Evolutionary conservation across 331 rosid species (phyloP).

Genomic region (Phaseolus coccineus): DNA sequence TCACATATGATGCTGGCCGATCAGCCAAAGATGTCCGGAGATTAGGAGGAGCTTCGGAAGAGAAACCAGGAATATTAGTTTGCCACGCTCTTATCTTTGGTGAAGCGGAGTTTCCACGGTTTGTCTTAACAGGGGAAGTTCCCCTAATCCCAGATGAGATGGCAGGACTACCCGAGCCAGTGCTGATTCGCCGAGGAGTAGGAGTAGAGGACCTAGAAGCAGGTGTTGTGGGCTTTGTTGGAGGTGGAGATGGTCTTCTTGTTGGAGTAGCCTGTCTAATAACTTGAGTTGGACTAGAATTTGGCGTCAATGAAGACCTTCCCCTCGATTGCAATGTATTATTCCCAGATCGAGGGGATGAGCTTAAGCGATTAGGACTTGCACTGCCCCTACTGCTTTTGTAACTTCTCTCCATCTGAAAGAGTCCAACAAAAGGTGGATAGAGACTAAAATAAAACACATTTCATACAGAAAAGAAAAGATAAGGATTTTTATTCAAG

Average conservation of each 20-base stretch:
- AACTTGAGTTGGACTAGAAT: constrained; percentile 79
- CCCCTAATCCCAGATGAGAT: constrained; percentile 69
- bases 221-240: constrained; percentile 67
- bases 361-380: constrained; percentile 83
- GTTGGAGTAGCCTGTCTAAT: constrained; percentile 65
- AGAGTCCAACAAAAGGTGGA: constrained; percentile 29
- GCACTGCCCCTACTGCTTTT: constrained; percentile 88
- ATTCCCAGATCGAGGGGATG: constrained; percentile 80
- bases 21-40: constrained; percentile 87
- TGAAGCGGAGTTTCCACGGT: constrained; percentile 80
- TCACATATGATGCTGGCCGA: constrained; percentile 82
- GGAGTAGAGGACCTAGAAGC: constrained; percentile 78
- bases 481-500: neutral
- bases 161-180: constrained; percentile 57
- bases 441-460: constrained; percentile 20
- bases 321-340: constrained; percentile 69
- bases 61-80: constrained; percentile 84
- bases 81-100: constrained; percentile 92
- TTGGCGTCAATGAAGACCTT: constrained; percentile 62
- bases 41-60: constrained; percentile 86
- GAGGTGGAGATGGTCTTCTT: constrained; percentile 77
- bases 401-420: constrained; percentile 85
- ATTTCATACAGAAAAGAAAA: neutral
- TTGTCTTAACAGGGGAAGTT: constrained; percentile 71
- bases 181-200: constrained; percentile 70